Base-by-base conservation (phyloP, 805 yeast genomes). In the Osmozyma mogii region DNA sequence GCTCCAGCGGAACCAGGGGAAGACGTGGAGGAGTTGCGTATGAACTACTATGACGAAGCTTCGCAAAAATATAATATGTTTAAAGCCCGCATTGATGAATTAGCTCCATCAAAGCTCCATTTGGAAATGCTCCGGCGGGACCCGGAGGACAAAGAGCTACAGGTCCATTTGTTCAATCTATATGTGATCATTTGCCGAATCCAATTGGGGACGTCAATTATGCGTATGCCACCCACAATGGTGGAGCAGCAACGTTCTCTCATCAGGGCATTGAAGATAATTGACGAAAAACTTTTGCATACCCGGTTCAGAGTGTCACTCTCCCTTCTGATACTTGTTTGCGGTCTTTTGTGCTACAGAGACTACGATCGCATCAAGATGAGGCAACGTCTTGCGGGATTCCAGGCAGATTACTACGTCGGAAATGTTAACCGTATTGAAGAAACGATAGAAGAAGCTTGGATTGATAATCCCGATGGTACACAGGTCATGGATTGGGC, bases 351-450 rank as follows among this genome's bases (percentile, higher is more conserved):
- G n/a, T 11, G 25, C 16, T 15, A 13, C 9, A 10, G 14, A 6
- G 15, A 7, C 10, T 5, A 10, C 16, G 25, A 23, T n/a, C 25
- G 25, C 7, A 11, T 6, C 25, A 21, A 8, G 12, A 6, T 21
- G 9, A 11, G 23, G 13, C 6, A 5, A n/a, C n/a, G 9, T 18
- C 9, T 9, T 18, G 20, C 20, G 20, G 20, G 20, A 9, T 9
- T n/a, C n/a, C n/a, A n/a, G n/a, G n/a, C n/a, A n/a, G n/a, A n/a
- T n/a, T 41, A 43, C 31, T 40, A 36, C 18, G 32, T 43, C 21
- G 45, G 45, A 10, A 43, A 39, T 17, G 27, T 43, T 10, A 43
- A 38, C 35, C 35, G 47, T 6, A 34, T 43, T 9, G 42, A 35
- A 32, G 47, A 43, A 20, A 34, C 39, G 3, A 37, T 43, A 14